Evolutionary conservation across 768 basidiomycete species (phyloP).

Genomic region (Candolleomyces aberdarensis): DNA sequence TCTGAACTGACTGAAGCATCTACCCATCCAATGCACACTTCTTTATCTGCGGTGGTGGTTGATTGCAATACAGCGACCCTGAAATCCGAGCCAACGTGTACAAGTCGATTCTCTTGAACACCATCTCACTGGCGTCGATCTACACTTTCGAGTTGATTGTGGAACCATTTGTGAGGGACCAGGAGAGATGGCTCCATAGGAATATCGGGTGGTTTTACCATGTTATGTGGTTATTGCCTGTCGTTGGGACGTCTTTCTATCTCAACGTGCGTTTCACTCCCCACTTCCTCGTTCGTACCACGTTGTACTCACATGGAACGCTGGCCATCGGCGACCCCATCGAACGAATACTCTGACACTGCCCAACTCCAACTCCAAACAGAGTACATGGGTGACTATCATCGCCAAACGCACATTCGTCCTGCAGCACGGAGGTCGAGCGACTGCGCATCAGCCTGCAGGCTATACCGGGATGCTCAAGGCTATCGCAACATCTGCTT

Average conservation of each 20-base stretch:
- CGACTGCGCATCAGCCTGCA: slow-evolving; percentile 47
- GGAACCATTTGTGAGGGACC: slow-evolving; percentile 60
- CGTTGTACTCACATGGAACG: slow-evolving; percentile 1
- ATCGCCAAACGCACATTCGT: slow-evolving; percentile 74
- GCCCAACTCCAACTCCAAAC: slow-evolving; percentile 1
- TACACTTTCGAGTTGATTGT: slow-evolving; percentile 75
- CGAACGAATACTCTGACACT: no score
- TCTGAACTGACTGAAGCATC: neutral
- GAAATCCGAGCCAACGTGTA: slow-evolving; percentile 72
- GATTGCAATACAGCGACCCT: slow-evolving; percentile 49
- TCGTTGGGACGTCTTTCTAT: slow-evolving; percentile 74
- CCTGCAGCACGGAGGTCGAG: slow-evolving; percentile 65
- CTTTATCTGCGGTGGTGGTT: neutral
- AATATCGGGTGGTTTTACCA: slow-evolving; percentile 78
- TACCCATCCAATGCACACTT: neutral
- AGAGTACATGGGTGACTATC: slow-evolving; percentile 76
- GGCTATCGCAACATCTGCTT: slow-evolving; percentile 75
- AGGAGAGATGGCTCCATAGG: slow-evolving; percentile 63
- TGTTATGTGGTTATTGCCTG: slow-evolving; percentile 74
- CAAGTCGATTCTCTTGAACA: slow-evolving; percentile 75
- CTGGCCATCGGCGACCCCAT: no score
- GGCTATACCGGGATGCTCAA: slow-evolving; percentile 72
- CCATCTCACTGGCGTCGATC: slow-evolving; percentile 66
- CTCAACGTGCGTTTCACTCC: slow-evolving; percentile 61
- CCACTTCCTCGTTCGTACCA: neutral